Base-by-base conservation (phyloP, 2,329 filamentous ascomycete genomes). In the Alternaria sp. region DNA sequence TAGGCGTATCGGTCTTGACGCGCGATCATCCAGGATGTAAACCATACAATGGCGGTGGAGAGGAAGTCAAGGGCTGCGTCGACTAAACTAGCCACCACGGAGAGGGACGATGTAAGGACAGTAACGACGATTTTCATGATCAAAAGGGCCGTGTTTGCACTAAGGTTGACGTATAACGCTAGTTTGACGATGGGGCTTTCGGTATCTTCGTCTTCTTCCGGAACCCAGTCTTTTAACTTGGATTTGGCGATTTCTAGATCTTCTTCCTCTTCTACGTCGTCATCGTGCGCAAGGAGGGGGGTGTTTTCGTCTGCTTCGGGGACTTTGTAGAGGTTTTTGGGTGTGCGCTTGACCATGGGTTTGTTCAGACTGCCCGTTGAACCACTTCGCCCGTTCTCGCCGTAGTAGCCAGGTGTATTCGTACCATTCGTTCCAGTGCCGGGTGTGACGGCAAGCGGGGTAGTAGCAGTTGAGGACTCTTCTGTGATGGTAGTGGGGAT, bases 121-220 rank as follows among this genome's bases (percentile, higher is more conserved):
- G 93, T 88, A 51, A 95, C 92, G 37, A 86, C 84, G 50, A 93
- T 85, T 76, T 97, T 96, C 60, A 91, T 86, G 6, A 85, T 84
- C 3, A 96, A 84, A 2, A 96, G 83, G 41, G 91, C 80, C 2
- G 87, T 82, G 73, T 97, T 97, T 58, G 92, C 93, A 23, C 85
- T 79, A 48, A 96, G 85, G 73, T 96, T 97, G 76, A 96, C 80
- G 76, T 93, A 94, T 70, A 98, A 95, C 40, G 94, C 93, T 21
- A 95, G 72, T n/a, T 88, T 90, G 48, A 97, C 92, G 48, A 96
- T 86, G 14, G 85, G 87, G 58, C 89, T 88, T 46, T 88, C 84
- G 62, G 88, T 91, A 71, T 93, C 90, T 2, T 93, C 84, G 56
- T 89, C 89, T 63, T 93, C 90, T 57, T 86, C 84, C 0, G 79